A percentile compares a stretch with the other conserved stretches of the same genome.
Conservation (phyloP, 148 eudicot species). For the Chenopodium berlandieri region DNA sequence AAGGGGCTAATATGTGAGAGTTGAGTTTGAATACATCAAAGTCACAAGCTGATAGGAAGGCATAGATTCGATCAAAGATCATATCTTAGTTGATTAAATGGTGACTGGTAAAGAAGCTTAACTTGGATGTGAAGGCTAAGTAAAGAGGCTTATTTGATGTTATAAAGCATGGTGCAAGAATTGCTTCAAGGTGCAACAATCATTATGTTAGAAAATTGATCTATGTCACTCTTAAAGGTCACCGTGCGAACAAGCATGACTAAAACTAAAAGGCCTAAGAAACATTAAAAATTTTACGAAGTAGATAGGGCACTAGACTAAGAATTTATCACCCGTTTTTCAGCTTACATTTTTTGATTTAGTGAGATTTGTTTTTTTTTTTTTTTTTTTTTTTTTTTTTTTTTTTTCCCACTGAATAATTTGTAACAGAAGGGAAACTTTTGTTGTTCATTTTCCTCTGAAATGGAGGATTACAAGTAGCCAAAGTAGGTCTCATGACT, state of each 20-base stretch:
- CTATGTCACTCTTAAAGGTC: background rate
- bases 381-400: too few species aligned
- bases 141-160: background rate
- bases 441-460: too few species aligned
- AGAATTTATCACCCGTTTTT: background rate
- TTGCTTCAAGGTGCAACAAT: too few species aligned
- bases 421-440: background rate
- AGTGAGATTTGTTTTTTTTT: background rate
- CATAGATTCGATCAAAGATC: background rate
- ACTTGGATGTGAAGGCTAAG: background rate
- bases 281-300: too few species aligned
- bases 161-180: too few species aligned
- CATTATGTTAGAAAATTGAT: too few species aligned
- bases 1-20: too few species aligned
- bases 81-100: background rate
- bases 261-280: background rate
- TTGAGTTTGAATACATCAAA: too few species aligned
- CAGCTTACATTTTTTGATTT: background rate
- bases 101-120: background rate
- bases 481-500: background rate
- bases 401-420: background rate
- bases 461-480: background rate
- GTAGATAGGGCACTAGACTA: background rate
- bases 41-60: too few species aligned
- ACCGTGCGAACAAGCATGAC: background rate